A percentile compares a stretch with the other conserved stretches of the same genome.
These are phyloP conservation scores for Pelargonium nanum DNA, from an alignment of 345 rosid genomes.

Conservation along the genomic window DNA sequence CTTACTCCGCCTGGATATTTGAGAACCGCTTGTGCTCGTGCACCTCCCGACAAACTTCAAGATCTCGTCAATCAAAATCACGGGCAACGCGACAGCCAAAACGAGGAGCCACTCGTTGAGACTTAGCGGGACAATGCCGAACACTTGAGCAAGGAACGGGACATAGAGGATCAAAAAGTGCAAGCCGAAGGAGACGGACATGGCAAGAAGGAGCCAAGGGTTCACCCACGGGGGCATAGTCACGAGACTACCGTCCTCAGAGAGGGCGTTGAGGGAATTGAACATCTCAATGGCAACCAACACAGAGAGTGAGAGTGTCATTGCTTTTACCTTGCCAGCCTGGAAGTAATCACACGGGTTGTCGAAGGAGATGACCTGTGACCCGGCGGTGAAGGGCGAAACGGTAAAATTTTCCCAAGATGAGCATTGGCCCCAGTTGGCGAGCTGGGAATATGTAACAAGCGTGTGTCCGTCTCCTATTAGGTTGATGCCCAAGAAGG, in stretches of 20 bases:
- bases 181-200: conserved; percentile 50
- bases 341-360: conserved; percentile 60
- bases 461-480: conserved; percentile 52
- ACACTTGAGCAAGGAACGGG: conserved; percentile 55
- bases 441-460: conserved; percentile 49
- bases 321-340: conserved; percentile 55
- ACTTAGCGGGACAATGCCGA: conserved; percentile 62
- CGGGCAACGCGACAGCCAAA: conserved; percentile 47
- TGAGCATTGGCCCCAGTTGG: conserved; percentile 58
- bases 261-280: conserved; percentile 66
- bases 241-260: conserved; percentile 59
- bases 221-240: conserved; percentile 77
- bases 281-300: conserved; percentile 74
- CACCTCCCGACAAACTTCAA: conserved; percentile 39
- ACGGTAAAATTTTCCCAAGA: conserved; percentile 46
- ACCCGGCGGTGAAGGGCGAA: conserved; percentile 47
- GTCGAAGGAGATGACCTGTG: conserved; percentile 32
- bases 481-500: conserved; percentile 56
- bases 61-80: conserved; percentile 51
- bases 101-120: conserved; percentile 62
- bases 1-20: conserved; percentile 19
- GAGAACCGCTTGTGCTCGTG: conserved; percentile 11
- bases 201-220: conserved; percentile 59
- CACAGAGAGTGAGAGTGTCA: conserved; percentile 58
- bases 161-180: conserved; percentile 60